These are phyloP conservation scores for Miscanthus sacchariflorus DNA, from an alignment of 202 grass and related monocot genomes.

Conservation along the genomic window DNA sequence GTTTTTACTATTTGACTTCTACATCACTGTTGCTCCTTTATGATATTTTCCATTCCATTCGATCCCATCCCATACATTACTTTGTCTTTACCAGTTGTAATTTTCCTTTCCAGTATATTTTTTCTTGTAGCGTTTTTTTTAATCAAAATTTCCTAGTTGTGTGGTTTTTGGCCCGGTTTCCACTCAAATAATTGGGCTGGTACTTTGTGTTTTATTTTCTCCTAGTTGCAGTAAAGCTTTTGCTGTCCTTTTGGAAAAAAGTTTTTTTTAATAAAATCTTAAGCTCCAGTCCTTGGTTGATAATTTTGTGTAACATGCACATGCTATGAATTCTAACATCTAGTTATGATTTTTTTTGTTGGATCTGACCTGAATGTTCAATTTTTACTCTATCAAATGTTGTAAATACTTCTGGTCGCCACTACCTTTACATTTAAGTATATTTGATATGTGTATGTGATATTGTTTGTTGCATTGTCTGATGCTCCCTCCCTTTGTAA, in stretches of 20 bases:
- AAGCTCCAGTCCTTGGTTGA: background rate
- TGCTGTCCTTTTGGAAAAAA: too few relatives aligned
- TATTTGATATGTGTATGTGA: too few relatives aligned
- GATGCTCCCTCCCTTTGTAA: too few relatives aligned
- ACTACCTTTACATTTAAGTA: background rate
- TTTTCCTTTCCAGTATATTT: background rate
- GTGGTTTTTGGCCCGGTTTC: too few relatives aligned
- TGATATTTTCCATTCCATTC: background rate
- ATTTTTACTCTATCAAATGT: conserved; percentile 9
- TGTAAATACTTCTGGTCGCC: background rate
- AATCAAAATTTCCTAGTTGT: background rate
- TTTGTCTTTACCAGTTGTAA: background rate
- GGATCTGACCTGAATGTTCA: conserved; percentile 10
- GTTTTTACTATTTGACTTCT: conserved; percentile 7
- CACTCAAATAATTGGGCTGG: too few relatives aligned
- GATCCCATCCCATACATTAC: background rate
- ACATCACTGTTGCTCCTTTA: conserved; percentile 4
- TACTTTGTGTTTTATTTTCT: too few relatives aligned
- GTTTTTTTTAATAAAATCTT: background rate
- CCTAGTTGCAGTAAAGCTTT: too few relatives aligned
- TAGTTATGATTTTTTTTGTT: background rate
- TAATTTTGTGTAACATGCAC: background rate
- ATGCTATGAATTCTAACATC: background rate
- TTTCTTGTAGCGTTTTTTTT: background rate
- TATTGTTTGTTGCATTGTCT: too few relatives aligned